Base-by-base conservation (phyloP, 345 rosid genomes). In the Arabidopsis suecica region DNA sequence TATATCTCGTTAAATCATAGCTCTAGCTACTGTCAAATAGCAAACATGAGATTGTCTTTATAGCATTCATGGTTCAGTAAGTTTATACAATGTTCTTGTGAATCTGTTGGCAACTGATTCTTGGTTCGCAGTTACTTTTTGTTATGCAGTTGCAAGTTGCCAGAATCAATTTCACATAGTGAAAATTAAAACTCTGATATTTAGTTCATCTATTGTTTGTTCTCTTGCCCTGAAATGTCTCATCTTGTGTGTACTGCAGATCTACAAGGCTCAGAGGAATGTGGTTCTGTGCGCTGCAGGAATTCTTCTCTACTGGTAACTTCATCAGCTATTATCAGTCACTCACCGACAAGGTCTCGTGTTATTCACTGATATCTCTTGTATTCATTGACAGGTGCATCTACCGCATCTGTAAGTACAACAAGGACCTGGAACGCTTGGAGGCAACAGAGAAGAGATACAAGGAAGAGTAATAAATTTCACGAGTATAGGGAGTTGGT, bases 221-320 rank as follows among this genome's bases (percentile, higher is more conserved):
- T 49, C 13, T 32, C 25, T 34, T 32, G 2, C 30, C 9, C 18
- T 44, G 40, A 28, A 32, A 68, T 20, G 18, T 42, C 25, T 44
- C 49, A 40, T n/a, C 47, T 22, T 41, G 63, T 53, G 8, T 68
- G 12, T 36, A 18, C 65, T 11, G 78, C 85, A 94, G 98, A 82
- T 91, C 58, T 91, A 84, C 86, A 94, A 94, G 85, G 81, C 97
- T 74, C 91, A 94, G 75, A 84, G 93, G 84, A 94, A 94, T 56
- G 91, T 86, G 61, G 83, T 91, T 71, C 80, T 94, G 9, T 90
- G 97, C 57, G 82, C 81, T 67, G 76, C 85, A 60, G 91, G 92
- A 33, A 86, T 93, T 77, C 74, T 91, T 60, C 95, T 94, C 37
- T 94, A 94, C 80, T 94, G 97, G 98, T 94, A 86, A 10, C 72